phyloP scores from a whole-genome alignment of 2,329 filamentous ascomycete species.

The Penicillium sp. region DNA sequence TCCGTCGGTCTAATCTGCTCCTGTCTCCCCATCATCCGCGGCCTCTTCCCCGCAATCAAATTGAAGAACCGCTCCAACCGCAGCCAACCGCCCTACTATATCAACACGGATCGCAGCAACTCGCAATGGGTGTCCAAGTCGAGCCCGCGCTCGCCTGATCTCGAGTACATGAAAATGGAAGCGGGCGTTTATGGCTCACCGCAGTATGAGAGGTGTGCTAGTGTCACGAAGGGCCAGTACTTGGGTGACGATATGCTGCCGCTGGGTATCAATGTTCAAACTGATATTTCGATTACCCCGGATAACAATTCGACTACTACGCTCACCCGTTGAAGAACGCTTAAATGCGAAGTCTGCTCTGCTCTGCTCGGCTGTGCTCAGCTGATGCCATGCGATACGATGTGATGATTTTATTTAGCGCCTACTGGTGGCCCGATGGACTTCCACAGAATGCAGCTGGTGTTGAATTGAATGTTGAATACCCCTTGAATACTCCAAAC shows the following conservation, averaged over 20 bases:
- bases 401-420: slow-evolving; percentile 15
- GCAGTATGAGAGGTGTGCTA: slow-evolving; percentile 16
- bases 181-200: slow-evolving; percentile 21
- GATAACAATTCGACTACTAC: slow-evolving; percentile 22
- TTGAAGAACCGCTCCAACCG: slow-evolving; percentile 27
- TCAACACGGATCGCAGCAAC: slow-evolving; percentile 31
- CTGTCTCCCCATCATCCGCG: slow-evolving; percentile 40
- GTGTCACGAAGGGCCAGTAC: slow-evolving; percentile 5
- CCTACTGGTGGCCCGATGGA: neutral
- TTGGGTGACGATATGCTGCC: slow-evolving; percentile 20
- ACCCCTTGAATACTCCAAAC: neutral
- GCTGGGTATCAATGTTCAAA: slow-evolving; percentile 34
- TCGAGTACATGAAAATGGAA: slow-evolving; percentile 35
- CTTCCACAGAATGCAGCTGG: neutral
- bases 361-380: neutral
- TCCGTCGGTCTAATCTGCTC: slow-evolving; percentile 41
- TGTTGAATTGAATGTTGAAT: no score
- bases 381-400: slow-evolving; percentile 17
- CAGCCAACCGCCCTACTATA: slow-evolving; percentile 27
- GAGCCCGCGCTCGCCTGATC: slow-evolving; percentile 29
- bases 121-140: slow-evolving; percentile 29
- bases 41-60: slow-evolving; percentile 35
- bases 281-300: slow-evolving; percentile 34
- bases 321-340: neutral
- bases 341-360: neutral